Evolutionary conservation across 352 stramenopile species (phyloP), one percentile per base, ranked within the genome.

Genomic region (Albugo laibachii): DNA sequence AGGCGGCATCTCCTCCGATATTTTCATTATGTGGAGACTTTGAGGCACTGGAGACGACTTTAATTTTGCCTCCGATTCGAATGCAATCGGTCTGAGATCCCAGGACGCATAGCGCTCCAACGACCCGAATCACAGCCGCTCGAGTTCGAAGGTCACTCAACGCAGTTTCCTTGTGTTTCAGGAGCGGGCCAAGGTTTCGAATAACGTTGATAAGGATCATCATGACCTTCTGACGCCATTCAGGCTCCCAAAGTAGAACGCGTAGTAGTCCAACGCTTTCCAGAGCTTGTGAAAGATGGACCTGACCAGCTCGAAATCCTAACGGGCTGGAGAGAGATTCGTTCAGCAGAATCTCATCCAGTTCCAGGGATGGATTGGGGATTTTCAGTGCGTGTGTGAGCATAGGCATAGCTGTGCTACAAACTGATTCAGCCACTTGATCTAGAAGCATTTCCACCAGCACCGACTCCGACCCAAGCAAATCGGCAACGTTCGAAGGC

Each of bases 361-460:
- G 49, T 21, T 53, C 3, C 20, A 19, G 3, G 8, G 38, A 43
- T 24, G 38, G 38, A 31, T 31, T 52, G 13, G 62, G 54, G 13
- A 72, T 58, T 41, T 62, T 76, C 6, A 79, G 53, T n/a, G 63
- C 53, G 31, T 79, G 65, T 6, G 64, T 69, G 15, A 68, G 51
- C 55, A 84, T 61, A 11, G 76, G 70, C 37, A 76, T 66, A 15
- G 69, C 68, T 11, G 73, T 84, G 36, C 73, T 86, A 49, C 73
- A 88, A 14, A 92, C 68, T 0, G 79, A 87, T 36, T 92, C 79
- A 5, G 79, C 74, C 12, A 92, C 77, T 67, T 88, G 79, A 57
- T 92, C 74, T 0, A 92, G 61, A 44, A 92, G 41, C 10, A 88
- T 48, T 53, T 92, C 79, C n/a, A 88, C 64, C 12, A 92, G 53